A percentile compares a stretch with the other conserved stretches of the same genome.
Conservation (phyloP, 495 filamentous ascomycete genomes). For the Penicillium verhagenii region DNA sequence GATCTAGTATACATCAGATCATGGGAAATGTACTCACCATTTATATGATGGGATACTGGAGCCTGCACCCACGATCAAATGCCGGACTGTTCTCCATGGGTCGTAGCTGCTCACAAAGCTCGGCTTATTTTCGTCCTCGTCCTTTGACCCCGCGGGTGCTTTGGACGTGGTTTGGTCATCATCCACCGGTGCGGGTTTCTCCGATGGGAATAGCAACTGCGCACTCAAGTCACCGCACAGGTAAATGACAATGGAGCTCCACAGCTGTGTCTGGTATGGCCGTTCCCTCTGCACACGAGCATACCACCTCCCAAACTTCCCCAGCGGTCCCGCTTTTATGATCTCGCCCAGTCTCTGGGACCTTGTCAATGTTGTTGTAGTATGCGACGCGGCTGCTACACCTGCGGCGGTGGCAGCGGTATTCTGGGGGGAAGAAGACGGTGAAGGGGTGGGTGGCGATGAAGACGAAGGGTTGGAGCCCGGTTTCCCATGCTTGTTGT, state of each 20-base stretch:
- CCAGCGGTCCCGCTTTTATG: conserved; percentile 53
- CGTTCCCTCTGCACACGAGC: conserved; percentile 63
- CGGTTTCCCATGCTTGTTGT: not conserved
- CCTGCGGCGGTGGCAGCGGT: conserved; percentile 15
- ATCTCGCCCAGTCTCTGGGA: conserved; percentile 59
- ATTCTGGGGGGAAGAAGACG: conserved; percentile 4
- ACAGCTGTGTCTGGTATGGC: conserved; percentile 76
- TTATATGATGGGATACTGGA: conserved; percentile 75
- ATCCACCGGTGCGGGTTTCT: conserved; percentile 17
- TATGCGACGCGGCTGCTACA: conserved; percentile 25
- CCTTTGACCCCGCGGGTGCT: not conserved
- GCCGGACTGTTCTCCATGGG: conserved; percentile 64
- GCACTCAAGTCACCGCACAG: conserved; percentile 77
- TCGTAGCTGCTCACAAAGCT: conserved; percentile 60
- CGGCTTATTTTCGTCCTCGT: conserved; percentile 10
- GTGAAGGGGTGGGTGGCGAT: not conserved
- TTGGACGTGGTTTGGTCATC: not conserved
- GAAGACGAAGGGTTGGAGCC: not conserved
- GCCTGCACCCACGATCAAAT: conserved; percentile 69
- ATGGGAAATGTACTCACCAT: conserved; percentile 51
- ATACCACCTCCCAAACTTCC: conserved; percentile 52
- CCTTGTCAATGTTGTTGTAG: conserved; percentile 43
- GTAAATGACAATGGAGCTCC: conserved; percentile 74
- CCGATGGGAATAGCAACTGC: conserved; percentile 55
- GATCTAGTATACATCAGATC: not conserved